Conservation (phyloP, 179 eudicot species). For the Silene noctiflora region DNA sequence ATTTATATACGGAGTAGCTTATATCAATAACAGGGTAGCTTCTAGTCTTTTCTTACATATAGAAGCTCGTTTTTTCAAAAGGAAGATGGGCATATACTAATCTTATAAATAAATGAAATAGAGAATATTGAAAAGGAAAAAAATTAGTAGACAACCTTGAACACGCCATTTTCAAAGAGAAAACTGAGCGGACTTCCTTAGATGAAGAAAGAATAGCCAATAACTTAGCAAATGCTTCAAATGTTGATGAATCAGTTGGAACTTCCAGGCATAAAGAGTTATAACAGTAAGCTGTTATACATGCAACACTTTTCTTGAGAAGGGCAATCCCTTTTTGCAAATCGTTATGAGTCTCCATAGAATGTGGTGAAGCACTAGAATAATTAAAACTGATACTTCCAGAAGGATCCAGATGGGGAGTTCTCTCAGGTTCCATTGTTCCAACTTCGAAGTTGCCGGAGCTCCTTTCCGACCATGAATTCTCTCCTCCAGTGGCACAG, state of each 20-base stretch:
- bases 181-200: conserved; percentile 80
- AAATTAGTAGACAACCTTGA: conserved; percentile 54
- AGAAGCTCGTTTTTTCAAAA: not conserved
- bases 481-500: conserved; percentile 79
- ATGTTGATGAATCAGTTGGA: conserved; percentile 81
- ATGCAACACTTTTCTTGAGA: conserved; percentile 97
- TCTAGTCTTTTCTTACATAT: not conserved
- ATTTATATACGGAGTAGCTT: not conserved
- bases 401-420: conserved; percentile 64
- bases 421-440: conserved; percentile 74
- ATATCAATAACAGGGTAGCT: not conserved
- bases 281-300: conserved; percentile 86
- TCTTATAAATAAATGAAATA: not conserved
- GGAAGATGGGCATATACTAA: not conserved
- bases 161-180: conserved; percentile 69
- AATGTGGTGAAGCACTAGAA: conserved; percentile 76
- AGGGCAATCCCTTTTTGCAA: conserved; percentile 98
- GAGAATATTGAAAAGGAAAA: not conserved
- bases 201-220: conserved; percentile 88
- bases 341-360: conserved; percentile 75
- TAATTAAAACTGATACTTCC: conserved; percentile 75
- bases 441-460: conserved; percentile 80
- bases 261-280: conserved; percentile 78
- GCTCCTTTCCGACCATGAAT: conserved; percentile 90
- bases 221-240: conserved; percentile 91